Conservation (phyloP, 257 asterid species). For the Salvia splendens region DNA sequence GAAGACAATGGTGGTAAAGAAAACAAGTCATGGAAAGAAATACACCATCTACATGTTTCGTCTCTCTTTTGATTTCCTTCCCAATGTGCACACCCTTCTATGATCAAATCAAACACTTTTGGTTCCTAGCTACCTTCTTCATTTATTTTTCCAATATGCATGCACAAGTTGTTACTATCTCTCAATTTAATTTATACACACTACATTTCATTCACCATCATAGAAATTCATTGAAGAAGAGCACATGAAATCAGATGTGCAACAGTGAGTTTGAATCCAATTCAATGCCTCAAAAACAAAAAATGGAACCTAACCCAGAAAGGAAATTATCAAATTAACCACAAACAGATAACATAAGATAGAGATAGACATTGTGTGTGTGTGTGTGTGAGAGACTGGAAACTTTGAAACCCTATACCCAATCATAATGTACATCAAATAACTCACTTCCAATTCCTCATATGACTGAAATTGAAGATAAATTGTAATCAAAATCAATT, state of each 20-base stretch:
- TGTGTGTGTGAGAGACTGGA: neutral
- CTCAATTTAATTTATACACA: too few relatives aligned
- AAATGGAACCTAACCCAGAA: constrained; percentile 29
- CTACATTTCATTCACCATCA: too few relatives aligned
- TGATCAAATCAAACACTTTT: constrained; percentile 33
- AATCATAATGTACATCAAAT: neutral
- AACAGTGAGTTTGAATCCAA: neutral
- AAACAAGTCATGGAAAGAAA: constrained; percentile 23
- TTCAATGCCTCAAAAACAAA: constrained; percentile 2
- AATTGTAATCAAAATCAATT: too few relatives aligned
- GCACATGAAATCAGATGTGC: neutral
- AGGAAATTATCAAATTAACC: constrained; percentile 17
- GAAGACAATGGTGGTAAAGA: constrained; percentile 31
- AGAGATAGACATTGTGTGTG: neutral
- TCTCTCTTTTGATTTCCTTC: constrained; percentile 40
- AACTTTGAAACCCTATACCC: constrained; percentile 1
- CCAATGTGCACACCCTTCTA: constrained; percentile 57
- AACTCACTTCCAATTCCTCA: too few relatives aligned
- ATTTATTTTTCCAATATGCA: constrained; percentile 27
- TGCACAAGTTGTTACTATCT: neutral
- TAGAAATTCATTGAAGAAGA: neutral
- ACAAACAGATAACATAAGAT: neutral
- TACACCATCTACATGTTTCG: neutral
- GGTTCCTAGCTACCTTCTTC: constrained; percentile 20
- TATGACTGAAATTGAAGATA: too few relatives aligned